Evolutionary conservation across 805 yeast genomes (phyloP), one percentile per base, ranked within the genome.

Genomic region (Cyberlindnera mycetangii): DNA sequence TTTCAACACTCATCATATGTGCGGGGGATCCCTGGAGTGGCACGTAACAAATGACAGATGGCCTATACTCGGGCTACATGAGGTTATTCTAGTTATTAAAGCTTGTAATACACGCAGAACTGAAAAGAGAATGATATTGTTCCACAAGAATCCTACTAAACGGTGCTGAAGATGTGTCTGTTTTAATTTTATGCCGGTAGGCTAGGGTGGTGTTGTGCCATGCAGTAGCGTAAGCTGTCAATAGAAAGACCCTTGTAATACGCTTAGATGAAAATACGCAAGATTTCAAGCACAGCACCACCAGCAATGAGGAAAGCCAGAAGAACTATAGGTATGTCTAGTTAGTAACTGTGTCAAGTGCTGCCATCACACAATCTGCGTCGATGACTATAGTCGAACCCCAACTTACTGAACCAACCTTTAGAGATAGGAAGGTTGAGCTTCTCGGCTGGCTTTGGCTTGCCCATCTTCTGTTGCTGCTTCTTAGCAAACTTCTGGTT

Each of bases 401-500:
- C 16, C 9, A 21, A 72, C 79, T 57, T 67, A 75, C 79, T 60
- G 8, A 86, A 60, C 95, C 95, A 86, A 14, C 75, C 61, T 59
- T 68, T 81, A 39, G 89, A 76, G 37, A 84, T 60, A 7, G 89
- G 83, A 27, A 71, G 65, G 46, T 71, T 66, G 21, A 63, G 61
- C 48, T 71, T 69, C 18, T 64, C 64, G 21, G 56, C 56, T 12
- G 68, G 62, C 56, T 77, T 80, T 38, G 83, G 78, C 69, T 83
- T 83, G 44, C 97, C 97, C 71, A 78, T 82, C 62, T 83, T 82
- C 52, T 75, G 74, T 58, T 81, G 85, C 53, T 83, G 81, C 56
- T 72, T 75, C 66, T 83, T 85, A 56, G 85, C 88, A 65, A 81
- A 92, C 63, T 83, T 86, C 58, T 76, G 78, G 66, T 90, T 90